Evolutionary conservation across 2,329 filamentous ascomycete genomes (phyloP), one percentile per base, ranked within the genome.

Genomic region (Pseudocercospora ulei): DNA sequence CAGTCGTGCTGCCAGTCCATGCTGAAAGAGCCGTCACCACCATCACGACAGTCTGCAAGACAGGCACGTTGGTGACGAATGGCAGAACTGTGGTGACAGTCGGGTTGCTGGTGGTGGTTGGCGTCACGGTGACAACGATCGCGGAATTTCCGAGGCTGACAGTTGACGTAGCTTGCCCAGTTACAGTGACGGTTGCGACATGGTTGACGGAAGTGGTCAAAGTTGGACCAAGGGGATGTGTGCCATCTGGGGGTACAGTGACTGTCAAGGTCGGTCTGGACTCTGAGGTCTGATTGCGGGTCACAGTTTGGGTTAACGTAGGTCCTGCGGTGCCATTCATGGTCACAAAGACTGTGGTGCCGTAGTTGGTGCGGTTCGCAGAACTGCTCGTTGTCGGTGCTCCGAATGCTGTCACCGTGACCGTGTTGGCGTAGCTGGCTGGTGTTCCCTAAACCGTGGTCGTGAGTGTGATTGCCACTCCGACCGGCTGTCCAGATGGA

Each of bases 11-110:
- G 18, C 7, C 19, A n/a, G 20, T 12, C 18, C 19, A 37, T 17
- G 31, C 45, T 38, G 42, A 38, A 7, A 45, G 19, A 34, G 25
- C 28, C 31, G 45, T 48, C 16, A 43, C 39, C 25, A 48, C 43
- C 39, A 46, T 37, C 5, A 24, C 31, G 12, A 48, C 37, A 8
- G 43, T 48, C 22, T 39, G 25, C 4, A 37, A 24, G 9, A 39
- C n/a, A 12, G 45, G 41, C n/a, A 45, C 29, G 33, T n/a, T n/a
- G n/a, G n/a, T n/a, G n/a, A 43, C 25, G 22, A 40, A 19, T 17
- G 39, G 35, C 9, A 46, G 19, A 2, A 41, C 26, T 7, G 33
- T 34, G 4, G 37, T 41, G 9, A 43, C n/a, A 4, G 37, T 39
- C 33, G 25, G 31, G 24, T 11, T 33, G 25, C 19, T 41, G 14